phyloP scores from a whole-genome alignment of 1,139 yeast species.

The Yamadazyma buinensis region DNA sequence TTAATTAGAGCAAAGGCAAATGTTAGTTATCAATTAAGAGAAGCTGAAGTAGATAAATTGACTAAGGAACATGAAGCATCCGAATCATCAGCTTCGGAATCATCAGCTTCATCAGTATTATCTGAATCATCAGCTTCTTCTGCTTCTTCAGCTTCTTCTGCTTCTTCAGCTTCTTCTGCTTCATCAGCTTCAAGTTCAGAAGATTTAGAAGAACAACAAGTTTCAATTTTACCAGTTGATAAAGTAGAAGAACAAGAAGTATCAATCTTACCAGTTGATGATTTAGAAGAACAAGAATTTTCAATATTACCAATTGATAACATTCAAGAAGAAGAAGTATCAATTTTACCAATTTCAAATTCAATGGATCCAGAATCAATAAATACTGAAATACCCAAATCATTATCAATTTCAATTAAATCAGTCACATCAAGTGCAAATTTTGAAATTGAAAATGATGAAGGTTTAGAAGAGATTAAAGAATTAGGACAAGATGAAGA shows the following conservation, averaged over 20 bases:
- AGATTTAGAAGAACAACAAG: not conserved
- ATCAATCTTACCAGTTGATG: not conserved
- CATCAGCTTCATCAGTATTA: not conserved
- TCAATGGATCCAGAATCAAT: too few species aligned
- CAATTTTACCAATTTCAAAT: not conserved
- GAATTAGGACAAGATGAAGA: slow-evolving; percentile 7
- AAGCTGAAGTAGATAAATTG: slow-evolving; percentile 22
- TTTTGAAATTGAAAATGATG: not conserved
- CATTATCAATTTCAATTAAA: too few species aligned
- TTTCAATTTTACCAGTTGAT: not conserved
- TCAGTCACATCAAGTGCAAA: too few species aligned
- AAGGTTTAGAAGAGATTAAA: slow-evolving; percentile 3
- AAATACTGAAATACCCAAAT: too few species aligned
- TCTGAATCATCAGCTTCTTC: too few species aligned
- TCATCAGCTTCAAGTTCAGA: too few species aligned
- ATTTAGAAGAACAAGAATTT: not conserved
- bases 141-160: too few species aligned
- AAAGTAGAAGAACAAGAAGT: not conserved
- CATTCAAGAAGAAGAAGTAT: slow-evolving; percentile 1
- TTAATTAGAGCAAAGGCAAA: slow-evolving; percentile 80
- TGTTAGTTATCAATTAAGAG: slow-evolving; percentile 71
- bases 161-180: too few species aligned
- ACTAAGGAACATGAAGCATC: not conserved
- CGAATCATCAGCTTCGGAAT: not conserved
- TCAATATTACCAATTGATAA: slow-evolving; percentile 1